Evolutionary conservation across 2,329 filamentous ascomycete species (phyloP).

Genomic region (Phaeosphaeria sp.): DNA sequence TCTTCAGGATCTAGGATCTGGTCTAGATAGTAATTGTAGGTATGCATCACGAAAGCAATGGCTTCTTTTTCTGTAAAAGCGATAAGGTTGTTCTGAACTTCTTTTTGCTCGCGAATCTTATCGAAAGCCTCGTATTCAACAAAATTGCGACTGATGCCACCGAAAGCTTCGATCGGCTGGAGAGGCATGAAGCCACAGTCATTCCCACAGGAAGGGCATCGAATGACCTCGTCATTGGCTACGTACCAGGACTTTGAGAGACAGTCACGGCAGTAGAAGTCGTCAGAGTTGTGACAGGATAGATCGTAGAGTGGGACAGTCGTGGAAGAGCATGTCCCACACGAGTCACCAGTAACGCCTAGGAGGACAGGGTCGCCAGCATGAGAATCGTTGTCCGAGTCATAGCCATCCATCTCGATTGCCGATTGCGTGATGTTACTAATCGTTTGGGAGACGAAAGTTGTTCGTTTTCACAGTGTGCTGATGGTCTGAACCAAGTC

Average conservation of each 20-base stretch:
- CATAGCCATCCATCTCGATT: not conserved
- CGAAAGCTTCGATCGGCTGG: not conserved
- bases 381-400: not conserved
- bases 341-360: constrained; percentile 8
- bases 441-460: not conserved
- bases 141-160: constrained; percentile 2
- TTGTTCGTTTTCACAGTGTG: not conserved
- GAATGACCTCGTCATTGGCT: constrained; percentile 7
- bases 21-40: constrained; percentile 10
- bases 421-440: not conserved
- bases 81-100: constrained; percentile 16
- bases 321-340: constrained; percentile 9
- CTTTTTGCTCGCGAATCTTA: constrained; percentile 9
- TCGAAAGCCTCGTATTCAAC: constrained; percentile 8
- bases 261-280: constrained; percentile 17
- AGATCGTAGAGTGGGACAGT: constrained; percentile 7
- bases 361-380: constrained; percentile 3
- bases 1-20: constrained; percentile 11
- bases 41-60: constrained; percentile 2
- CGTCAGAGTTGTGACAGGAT: constrained; percentile 11
- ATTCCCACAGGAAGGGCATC: constrained; percentile 12
- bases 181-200: constrained; percentile 7
- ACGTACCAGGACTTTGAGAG: constrained; percentile 8
- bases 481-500: not conserved
- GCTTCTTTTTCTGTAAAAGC: constrained; percentile 12